These are phyloP conservation scores for Dacryopinax spathularia DNA, from an alignment of 768 basidiomycete genomes.

Conservation along the genomic window DNA sequence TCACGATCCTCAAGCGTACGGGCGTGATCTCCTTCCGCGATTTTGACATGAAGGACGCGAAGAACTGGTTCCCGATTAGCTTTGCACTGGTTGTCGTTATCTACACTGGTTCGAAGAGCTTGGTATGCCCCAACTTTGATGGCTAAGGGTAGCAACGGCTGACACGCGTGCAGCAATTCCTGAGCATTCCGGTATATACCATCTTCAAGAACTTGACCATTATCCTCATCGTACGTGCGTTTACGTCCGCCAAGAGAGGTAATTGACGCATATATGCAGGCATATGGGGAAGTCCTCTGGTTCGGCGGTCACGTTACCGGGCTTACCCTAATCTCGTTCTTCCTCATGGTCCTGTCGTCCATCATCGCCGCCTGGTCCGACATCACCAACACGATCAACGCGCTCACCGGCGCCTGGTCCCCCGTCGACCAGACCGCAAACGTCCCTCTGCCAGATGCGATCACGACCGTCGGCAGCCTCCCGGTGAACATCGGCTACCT, in stretches of 20 bases:
- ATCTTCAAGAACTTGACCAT: conserved; percentile 99
- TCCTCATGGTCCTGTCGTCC: conserved; percentile 91
- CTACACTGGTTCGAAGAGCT: conserved; percentile 92
- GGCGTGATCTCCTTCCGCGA: conserved; percentile 73
- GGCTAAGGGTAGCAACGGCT: neutral
- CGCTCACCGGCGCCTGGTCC: conserved; percentile 16
- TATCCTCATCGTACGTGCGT: conserved; percentile 70
- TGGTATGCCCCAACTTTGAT: conserved; percentile 41
- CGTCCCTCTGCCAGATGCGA: conserved; percentile 28
- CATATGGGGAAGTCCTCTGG: conserved; percentile 96
- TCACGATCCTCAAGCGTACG: conserved; percentile 52
- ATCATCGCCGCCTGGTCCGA: conserved; percentile 96
- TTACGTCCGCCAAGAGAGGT: conserved; percentile 6
- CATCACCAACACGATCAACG: conserved; percentile 36
- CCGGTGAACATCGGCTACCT: conserved; percentile 67
- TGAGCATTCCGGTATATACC: conserved; percentile 94
- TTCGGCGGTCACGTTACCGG: conserved; percentile 81
- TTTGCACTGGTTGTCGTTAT: conserved; percentile 85
- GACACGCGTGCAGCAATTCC: conserved; percentile 57
- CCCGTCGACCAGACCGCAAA: conserved; percentile 15
- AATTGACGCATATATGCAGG: conserved; percentile 32
- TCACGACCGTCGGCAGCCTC: conserved; percentile 19
- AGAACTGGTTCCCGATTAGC: conserved; percentile 89
- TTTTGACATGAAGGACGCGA: conserved; percentile 72
- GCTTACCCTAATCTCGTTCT: conserved; percentile 76